A percentile compares a stretch with the other conserved stretches of the same genome.
Evolutionary conservation across 768 basidiomycete genomes (phyloP).

Genomic region (Phylloporus arenicola): DNA sequence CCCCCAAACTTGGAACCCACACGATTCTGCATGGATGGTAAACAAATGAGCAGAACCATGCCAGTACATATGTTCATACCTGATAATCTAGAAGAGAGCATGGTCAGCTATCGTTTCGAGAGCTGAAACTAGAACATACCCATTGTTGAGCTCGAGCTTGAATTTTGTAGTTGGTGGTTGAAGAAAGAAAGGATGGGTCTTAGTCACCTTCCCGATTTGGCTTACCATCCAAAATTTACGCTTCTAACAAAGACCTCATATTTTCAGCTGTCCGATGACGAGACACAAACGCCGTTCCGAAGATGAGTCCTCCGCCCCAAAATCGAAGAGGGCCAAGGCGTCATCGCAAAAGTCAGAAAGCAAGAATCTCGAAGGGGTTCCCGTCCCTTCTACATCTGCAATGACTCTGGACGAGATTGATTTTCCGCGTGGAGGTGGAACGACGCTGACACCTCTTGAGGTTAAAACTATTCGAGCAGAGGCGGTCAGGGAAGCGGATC

Average conservation of each 20-base stretch:
- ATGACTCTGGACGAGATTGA: slow-evolving; percentile 68
- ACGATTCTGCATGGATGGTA: slow-evolving; percentile 60
- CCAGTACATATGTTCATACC: slow-evolving; percentile 34
- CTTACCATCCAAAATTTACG: slow-evolving; percentile 10
- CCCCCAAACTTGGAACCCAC: slow-evolving; percentile 95
- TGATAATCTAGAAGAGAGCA: slow-evolving; percentile 52
- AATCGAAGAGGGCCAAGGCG: slow-evolving; percentile 59
- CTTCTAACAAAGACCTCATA: background rate
- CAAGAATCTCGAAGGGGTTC: slow-evolving; percentile 20
- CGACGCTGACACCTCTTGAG: slow-evolving; percentile 81
- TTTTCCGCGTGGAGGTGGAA: slow-evolving; percentile 95
- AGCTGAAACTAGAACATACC: slow-evolving; percentile 20
- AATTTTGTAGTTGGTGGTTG: slow-evolving; percentile 1
- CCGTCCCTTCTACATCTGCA: slow-evolving; percentile 33
- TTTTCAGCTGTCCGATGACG: slow-evolving; percentile 27
- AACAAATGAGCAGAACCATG: background rate
- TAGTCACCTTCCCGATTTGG: slow-evolving; percentile 14
- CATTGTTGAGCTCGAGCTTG: slow-evolving; percentile 18
- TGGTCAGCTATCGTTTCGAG: slow-evolving; percentile 4
- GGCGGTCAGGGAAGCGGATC: slow-evolving; percentile 77
- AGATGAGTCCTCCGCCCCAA: slow-evolving; percentile 42
- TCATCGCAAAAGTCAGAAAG: slow-evolving; percentile 24
- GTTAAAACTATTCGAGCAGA: slow-evolving; percentile 83
- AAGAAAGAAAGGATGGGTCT: background rate
- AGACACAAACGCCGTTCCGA: slow-evolving; percentile 61